Conservation (phyloP, 495 filamentous ascomycete species). For the Aspergillus mulundensis region DNA sequence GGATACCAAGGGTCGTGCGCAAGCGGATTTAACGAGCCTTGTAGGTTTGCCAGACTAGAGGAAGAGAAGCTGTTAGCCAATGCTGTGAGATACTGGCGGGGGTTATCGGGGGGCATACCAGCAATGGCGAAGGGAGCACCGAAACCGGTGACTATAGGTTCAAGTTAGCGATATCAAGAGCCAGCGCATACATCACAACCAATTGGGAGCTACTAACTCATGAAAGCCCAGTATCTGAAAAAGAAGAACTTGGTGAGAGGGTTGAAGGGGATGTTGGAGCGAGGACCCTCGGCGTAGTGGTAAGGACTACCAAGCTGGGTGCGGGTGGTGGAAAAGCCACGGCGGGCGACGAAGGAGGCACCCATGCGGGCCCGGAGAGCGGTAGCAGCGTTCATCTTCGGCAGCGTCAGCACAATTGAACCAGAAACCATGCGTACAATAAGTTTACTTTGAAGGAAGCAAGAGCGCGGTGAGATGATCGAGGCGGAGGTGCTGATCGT, state of each 20-base stretch:
- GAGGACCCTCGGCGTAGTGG: constrained; percentile 97
- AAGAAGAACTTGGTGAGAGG: constrained; percentile 80
- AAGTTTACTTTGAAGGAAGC: constrained; percentile 30
- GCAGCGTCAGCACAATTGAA: constrained; percentile 15
- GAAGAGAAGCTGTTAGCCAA: constrained; percentile 26
- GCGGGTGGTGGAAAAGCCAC: constrained; percentile 89
- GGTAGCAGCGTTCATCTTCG: constrained; percentile 81
- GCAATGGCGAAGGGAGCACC: constrained; percentile 75
- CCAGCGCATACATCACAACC: constrained; percentile 7
- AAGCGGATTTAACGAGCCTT: constrained; percentile 49
- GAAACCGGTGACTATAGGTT: constrained; percentile 63
- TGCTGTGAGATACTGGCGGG: not conserved
- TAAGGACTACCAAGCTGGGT: constrained; percentile 83
- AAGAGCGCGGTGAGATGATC: constrained; percentile 28
- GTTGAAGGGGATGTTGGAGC: constrained; percentile 95
- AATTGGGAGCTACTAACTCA: constrained; percentile 48
- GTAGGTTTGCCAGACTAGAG: constrained; percentile 80
- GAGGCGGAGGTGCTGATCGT: constrained; percentile 14
- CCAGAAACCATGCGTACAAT: not conserved
- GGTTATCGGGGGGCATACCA: constrained; percentile 53
- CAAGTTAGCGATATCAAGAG: constrained; percentile 28
- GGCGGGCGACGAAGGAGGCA: constrained; percentile 69
- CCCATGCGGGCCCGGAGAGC: constrained; percentile 65
- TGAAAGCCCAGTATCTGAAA: constrained; percentile 77
- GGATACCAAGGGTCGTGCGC: constrained; percentile 18